A percentile compares a stretch with the other conserved stretches of the same genome.
Evolutionary conservation across 192 early-diverging fungal species (phyloP).

Genomic region (Jimgerdemannia flammicorona): DNA sequence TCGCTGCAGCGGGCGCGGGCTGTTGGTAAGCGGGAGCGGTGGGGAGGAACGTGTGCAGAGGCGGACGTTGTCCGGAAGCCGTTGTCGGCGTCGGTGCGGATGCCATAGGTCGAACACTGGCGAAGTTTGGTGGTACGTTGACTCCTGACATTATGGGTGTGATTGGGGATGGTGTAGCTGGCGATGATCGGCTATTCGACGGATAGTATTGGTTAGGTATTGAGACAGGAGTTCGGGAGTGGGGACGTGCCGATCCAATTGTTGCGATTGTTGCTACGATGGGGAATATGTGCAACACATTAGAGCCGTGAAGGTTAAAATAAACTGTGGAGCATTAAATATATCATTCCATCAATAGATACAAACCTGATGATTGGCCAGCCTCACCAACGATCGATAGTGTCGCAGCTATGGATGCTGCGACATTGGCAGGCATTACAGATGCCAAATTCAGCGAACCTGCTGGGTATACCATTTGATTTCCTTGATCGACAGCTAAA

Average conservation of each 20-base stretch:
- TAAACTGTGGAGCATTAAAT: neutral
- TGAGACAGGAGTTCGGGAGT: neutral
- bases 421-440: neutral
- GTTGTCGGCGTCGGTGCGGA: neutral
- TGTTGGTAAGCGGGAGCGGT: neutral
- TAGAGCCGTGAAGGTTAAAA: too few relatives aligned
- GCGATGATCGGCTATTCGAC: neutral
- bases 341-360: neutral
- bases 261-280: neutral
- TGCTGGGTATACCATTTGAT: neutral
- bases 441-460: neutral
- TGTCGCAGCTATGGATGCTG: neutral
- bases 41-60: neutral
- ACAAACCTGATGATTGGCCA: neutral
- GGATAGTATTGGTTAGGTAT: neutral
- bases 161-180: neutral
- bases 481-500: neutral
- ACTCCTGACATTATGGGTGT: neutral
- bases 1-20: neutral
- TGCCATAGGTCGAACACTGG: neutral
- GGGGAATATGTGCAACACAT: too few relatives aligned
- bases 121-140: neutral
- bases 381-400: neutral
- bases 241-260: neutral
- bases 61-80: neutral